Percentiles rank a stretch among this genome's conserved stretches.
Evolutionary conservation across 2,329 filamentous ascomycete species (phyloP).

Genomic region (Chaetomium globosum): DNA sequence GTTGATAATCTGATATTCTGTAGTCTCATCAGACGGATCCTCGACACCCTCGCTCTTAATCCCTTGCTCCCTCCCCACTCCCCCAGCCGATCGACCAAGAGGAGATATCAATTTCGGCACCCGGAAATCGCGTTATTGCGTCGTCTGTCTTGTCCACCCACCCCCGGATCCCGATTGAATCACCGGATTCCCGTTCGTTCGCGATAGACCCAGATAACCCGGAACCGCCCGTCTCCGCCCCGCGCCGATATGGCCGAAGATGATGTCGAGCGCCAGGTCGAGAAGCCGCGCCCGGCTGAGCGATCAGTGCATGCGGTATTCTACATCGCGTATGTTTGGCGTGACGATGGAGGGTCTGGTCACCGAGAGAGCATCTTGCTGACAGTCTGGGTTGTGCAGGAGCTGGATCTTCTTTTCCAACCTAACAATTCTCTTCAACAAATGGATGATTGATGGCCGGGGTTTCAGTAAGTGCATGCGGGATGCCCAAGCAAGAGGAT

Average conservation of each 20-base stretch:
- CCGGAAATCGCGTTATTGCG: not conserved
- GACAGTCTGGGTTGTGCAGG: constrained; percentile 39
- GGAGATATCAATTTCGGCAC: not conserved
- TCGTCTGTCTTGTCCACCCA: not conserved
- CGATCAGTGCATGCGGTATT: constrained; percentile 42
- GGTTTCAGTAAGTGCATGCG: constrained; percentile 66
- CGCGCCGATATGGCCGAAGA: constrained; percentile 31
- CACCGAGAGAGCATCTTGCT: not conserved
- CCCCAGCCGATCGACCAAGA: not conserved
- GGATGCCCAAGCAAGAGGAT: not conserved
- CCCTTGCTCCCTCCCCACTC: not conserved
- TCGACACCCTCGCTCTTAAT: constrained; percentile 8
- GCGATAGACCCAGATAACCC: not conserved
- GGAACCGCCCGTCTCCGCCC: constrained; percentile 7
- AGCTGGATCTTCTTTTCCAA: constrained; percentile 86
- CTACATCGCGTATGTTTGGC: constrained; percentile 42
- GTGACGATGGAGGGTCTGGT: not conserved
- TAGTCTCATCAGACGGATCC: not conserved
- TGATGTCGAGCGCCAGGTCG: constrained; percentile 34
- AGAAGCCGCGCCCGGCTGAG: constrained; percentile 38
- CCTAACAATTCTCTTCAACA: constrained; percentile 87
- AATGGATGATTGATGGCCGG: constrained; percentile 77
- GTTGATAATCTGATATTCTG: not conserved
- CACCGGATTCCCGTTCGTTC: not conserved
- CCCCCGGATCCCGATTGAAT: not conserved